These are phyloP conservation scores for Rhipidocladum racemiflorum DNA, from an alignment of 176 grass and related monocot species.

Conservation along the genomic window DNA sequence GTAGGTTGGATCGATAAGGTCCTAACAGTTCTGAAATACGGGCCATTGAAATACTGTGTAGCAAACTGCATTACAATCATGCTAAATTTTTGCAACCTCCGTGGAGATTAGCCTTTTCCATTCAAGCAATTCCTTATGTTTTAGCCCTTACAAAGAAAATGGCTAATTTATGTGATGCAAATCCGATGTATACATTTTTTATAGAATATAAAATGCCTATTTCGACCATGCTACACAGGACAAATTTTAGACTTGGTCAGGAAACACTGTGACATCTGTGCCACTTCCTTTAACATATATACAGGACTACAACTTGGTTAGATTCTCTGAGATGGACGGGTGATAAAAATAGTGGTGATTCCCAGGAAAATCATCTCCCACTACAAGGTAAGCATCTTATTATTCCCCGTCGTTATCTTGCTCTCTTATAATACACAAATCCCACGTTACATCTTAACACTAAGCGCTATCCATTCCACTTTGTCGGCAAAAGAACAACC, in stretches of 20 bases:
- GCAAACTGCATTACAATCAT: not conserved
- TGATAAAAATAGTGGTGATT: conserved; percentile 28
- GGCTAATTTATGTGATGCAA: not conserved
- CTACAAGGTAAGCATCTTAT: conserved; percentile 33
- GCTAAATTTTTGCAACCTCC: not conserved
- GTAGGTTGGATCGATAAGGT: not conserved
- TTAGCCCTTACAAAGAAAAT: not conserved
- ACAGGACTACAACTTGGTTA: conserved; percentile 24
- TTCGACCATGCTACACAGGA: not conserved
- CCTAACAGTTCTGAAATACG: not conserved
- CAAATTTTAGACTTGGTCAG: not conserved
- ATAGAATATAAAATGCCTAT: not conserved
- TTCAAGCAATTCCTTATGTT: not conserved
- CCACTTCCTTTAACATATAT: conserved; percentile 1
- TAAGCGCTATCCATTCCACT: not conserved
- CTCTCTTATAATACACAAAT: not conserved
- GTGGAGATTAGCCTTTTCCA: not conserved
- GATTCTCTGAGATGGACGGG: conserved; percentile 21
- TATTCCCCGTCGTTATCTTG: conserved; percentile 3
- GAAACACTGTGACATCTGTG: not conserved
- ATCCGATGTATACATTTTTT: not conserved
- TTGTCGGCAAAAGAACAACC: conserved; percentile 3
- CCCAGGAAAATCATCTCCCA: conserved; percentile 35
- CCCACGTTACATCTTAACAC: not conserved
- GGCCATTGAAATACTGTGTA: too few species aligned